These are phyloP conservation scores for Fusarium sp. DNA, from an alignment of 2,329 filamentous ascomycete species.

Conservation along the genomic window DNA sequence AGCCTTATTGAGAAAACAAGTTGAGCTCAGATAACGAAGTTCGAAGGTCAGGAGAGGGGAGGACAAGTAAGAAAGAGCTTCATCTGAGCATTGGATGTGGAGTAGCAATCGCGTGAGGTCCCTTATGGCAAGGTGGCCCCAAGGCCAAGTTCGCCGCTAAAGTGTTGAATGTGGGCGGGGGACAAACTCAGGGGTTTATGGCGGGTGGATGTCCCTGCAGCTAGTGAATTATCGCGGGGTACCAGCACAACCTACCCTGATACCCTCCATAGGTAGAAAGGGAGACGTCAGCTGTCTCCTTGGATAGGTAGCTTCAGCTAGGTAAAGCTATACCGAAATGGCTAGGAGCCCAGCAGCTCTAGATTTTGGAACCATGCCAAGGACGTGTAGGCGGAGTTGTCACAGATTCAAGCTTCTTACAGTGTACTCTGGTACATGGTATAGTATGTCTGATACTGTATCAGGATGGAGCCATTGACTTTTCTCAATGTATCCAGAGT, in stretches of 20 bases:
- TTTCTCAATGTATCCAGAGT: not conserved
- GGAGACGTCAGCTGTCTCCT: not conserved
- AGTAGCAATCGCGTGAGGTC: constrained; percentile 41
- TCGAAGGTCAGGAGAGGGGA: constrained; percentile 11
- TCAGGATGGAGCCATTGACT: not conserved
- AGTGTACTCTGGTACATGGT: not conserved
- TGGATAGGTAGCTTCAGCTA: not conserved
- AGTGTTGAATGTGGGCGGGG: constrained; percentile 39
- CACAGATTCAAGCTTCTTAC: not conserved
- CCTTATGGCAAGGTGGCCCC: constrained; percentile 49
- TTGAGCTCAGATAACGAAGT: constrained; percentile 34
- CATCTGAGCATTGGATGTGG: constrained; percentile 26
- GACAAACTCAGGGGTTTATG: constrained; percentile 33
- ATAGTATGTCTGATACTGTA: constrained; percentile 3
- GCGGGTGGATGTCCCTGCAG: constrained; percentile 17
- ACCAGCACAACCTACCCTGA: constrained; percentile 7
- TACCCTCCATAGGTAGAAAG: not conserved
- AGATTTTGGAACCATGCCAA: not conserved
- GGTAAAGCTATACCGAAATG: not conserved
- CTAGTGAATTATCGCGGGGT: constrained; percentile 36
- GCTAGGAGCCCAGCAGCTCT: not conserved
- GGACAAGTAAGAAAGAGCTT: constrained; percentile 32
- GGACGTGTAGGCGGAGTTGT: not conserved
- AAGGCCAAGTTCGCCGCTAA: constrained; percentile 38
- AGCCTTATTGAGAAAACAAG: constrained; percentile 35